Evolutionary conservation across 2,329 filamentous ascomycete species (phyloP).

Genomic region (Orbilia javanica): DNA sequence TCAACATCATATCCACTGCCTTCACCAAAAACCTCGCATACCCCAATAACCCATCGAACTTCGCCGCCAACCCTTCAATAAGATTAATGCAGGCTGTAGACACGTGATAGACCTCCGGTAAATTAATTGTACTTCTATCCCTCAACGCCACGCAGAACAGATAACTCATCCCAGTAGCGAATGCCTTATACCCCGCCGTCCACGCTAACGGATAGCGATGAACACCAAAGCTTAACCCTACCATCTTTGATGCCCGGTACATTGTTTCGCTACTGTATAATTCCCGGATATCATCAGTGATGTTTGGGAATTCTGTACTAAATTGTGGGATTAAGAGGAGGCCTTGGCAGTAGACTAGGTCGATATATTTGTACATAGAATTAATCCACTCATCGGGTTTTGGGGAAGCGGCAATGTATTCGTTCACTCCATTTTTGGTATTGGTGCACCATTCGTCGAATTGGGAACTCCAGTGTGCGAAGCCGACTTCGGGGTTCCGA

Average conservation of each 20-base stretch:
- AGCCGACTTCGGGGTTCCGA: constrained; percentile 41
- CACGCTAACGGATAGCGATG: constrained; percentile 49
- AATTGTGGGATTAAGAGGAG: constrained; percentile 53
- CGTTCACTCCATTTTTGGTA: constrained; percentile 33
- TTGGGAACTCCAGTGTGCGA: constrained; percentile 29
- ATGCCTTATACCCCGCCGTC: constrained; percentile 56
- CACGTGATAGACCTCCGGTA: constrained; percentile 50
- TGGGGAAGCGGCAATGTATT: constrained; percentile 13
- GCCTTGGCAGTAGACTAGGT: constrained; percentile 48
- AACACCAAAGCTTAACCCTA: constrained; percentile 50
- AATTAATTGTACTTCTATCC: constrained; percentile 20
- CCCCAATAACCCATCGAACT: constrained; percentile 46
- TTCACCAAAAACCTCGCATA: constrained; percentile 45
- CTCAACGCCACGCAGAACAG: constrained; percentile 39
- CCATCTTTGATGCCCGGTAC: constrained; percentile 48
- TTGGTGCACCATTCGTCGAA: constrained; percentile 29
- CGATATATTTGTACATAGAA: constrained; percentile 51
- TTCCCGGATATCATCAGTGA: constrained; percentile 16
- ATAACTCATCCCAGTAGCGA: constrained; percentile 52
- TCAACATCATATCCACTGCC: constrained; percentile 53
- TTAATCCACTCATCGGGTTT: constrained; percentile 34
- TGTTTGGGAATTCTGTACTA: constrained; percentile 41
- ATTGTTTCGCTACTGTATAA: constrained; percentile 45
- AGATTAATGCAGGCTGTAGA: constrained; percentile 53
- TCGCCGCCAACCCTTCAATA: constrained; percentile 39